These are phyloP conservation scores for Malus asiatica DNA, from an alignment of 306 rosid species.

Conservation along the genomic window DNA sequence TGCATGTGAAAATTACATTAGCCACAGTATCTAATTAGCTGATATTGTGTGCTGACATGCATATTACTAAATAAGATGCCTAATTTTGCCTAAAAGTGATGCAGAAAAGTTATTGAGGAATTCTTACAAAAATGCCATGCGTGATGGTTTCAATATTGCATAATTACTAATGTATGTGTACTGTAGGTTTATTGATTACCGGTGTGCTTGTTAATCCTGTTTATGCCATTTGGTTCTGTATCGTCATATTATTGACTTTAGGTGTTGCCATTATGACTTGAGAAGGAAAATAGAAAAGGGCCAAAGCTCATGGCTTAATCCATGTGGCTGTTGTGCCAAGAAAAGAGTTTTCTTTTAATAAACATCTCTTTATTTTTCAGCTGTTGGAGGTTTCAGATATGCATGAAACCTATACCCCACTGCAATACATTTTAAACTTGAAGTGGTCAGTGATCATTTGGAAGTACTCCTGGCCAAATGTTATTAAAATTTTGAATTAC, in stretches of 20 bases:
- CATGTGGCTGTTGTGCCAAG: neutral
- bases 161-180: neutral
- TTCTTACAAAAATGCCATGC: neutral
- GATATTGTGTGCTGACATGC: neutral
- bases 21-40: neutral
- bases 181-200: neutral
- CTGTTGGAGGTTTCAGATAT: neutral
- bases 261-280: neutral
- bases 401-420: neutral
- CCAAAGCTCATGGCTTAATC: neutral
- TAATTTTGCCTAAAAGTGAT: neutral
- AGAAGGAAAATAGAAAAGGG: neutral
- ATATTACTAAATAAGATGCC: neutral
- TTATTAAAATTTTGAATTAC: neutral
- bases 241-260: neutral
- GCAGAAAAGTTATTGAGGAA: neutral
- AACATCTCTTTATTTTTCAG: neutral
- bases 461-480: neutral
- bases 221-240: neutral
- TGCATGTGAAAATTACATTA: neutral
- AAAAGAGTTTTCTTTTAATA: neutral
- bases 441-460: neutral
- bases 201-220: neutral
- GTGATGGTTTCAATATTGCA: neutral
- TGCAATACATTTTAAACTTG: neutral